Evolutionary conservation across 164 flowering plant genomes (phyloP).

Genomic region (Litsea cubeba): DNA sequence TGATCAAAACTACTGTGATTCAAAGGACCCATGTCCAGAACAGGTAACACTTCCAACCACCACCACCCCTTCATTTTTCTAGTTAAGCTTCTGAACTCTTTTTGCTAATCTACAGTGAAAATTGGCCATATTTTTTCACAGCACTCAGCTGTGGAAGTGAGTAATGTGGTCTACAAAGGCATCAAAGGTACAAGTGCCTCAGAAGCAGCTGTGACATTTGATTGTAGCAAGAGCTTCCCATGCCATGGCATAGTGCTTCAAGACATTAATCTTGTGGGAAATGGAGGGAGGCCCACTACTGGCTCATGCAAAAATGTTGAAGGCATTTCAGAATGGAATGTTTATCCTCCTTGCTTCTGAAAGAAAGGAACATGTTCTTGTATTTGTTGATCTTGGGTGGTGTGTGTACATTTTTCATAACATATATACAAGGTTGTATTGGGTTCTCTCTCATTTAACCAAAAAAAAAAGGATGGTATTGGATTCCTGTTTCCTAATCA

Average conservation of each 20-base stretch:
- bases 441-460: background rate
- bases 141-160: constrained; percentile 45
- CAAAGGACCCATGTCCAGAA: constrained; percentile 27
- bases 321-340: constrained; percentile 10
- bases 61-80: background rate
- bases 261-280: constrained; percentile 23
- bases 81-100: background rate
- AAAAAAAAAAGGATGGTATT: background rate
- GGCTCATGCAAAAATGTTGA: constrained; percentile 31
- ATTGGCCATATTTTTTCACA: constrained; percentile 6
- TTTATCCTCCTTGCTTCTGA: constrained; percentile 9
- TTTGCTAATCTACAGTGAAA: background rate
- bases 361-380: background rate
- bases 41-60: constrained; percentile 23
- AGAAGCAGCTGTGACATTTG: constrained; percentile 30
- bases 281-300: constrained; percentile 3
- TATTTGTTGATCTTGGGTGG: background rate
- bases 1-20: constrained; percentile 52
- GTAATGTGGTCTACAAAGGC: constrained; percentile 31
- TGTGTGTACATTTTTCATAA: background rate
- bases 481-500: background rate
- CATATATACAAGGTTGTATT: background rate
- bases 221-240: constrained; percentile 38
- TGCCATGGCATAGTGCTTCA: constrained; percentile 34
- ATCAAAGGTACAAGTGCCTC: constrained; percentile 47